Evolutionary conservation across 805 yeast species (phyloP), one percentile per base, ranked within the genome.

Genomic region (Metschnikowia baotianmanensis): DNA sequence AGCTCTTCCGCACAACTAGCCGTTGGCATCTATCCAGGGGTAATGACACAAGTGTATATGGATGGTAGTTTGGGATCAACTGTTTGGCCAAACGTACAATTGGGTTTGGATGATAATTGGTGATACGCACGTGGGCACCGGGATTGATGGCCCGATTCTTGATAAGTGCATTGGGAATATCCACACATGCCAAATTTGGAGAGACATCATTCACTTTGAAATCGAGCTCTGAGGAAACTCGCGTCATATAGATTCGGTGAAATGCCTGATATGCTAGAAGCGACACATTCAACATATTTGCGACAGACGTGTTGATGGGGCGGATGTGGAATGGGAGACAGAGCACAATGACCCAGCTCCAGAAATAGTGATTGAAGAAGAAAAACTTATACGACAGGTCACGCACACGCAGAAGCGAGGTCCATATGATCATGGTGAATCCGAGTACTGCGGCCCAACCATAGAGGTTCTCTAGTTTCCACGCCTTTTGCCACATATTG

Each of bases 251-350:
- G 16, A 77, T 36, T 27, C 93, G 70, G 53, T 79, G 77, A 5
- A 55, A 43, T 1, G 83, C 68, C 58, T 91, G 97, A 44, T 62
- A 72, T 0, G 67, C 23, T 21, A 91, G 61, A 10, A 87, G 72
- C 1, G 52, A 38, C 3, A 72, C 50, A 48, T 86, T 86, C 30
- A 76, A 38, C 1, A 57, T 22, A 6, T 93, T 80, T 51, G 82
- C 77, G 27, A 58, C 59, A 3, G 82, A 78, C 12, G 82, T 71
- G 4, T 80, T 72, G 21, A 52, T 52, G 0, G 97, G 97, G 47
- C 93, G 73, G 1, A 91, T 85, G 59, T 91, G 98, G 50, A 75
- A 72, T 49, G 83, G 83, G 4, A 89, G 58, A 20, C 83, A 62
- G 1, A 83, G 57, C 5, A 89, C 82, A 15, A 79, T 38, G 4